Percentiles rank a stretch among this genome's conserved stretches.
Conservation (phyloP, 2,329 filamentous ascomycete genomes). For the Cladosporium cucumerinum region DNA sequence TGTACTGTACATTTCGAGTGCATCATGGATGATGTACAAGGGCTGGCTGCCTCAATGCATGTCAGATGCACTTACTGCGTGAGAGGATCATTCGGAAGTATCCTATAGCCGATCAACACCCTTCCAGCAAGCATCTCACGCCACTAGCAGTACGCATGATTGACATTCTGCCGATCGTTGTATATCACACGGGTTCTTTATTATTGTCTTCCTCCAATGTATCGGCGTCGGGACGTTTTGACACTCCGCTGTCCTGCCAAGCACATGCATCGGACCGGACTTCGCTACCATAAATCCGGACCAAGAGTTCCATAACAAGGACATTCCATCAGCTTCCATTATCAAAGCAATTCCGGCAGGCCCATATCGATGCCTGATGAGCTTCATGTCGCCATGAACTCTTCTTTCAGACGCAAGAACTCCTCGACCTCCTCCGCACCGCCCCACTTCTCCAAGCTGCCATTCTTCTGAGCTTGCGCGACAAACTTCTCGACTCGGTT, state of each 20-base stretch:
- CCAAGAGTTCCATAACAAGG: not conserved
- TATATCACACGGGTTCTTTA: not conserved
- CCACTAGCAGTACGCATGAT: not conserved
- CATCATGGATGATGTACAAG: not conserved
- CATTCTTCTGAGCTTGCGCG: slow-evolving; percentile 25
- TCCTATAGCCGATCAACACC: no score
- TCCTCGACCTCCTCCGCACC: slow-evolving; percentile 26
- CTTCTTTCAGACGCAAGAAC: slow-evolving; percentile 30
- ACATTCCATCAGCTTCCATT: not conserved
- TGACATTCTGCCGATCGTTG: not conserved
- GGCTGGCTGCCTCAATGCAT: not conserved
- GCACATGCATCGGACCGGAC: slow-evolving; percentile 3
- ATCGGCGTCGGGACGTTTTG: not conserved
- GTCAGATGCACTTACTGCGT: not conserved
- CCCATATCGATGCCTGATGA: not conserved
- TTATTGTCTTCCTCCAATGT: not conserved
- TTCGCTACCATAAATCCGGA: not conserved
- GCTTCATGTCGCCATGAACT: slow-evolving; percentile 19
- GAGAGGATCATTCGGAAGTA: not conserved
- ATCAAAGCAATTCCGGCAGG: not conserved
- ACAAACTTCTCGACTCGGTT: slow-evolving; percentile 31
- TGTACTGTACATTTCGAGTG: not conserved
- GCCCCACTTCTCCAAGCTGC: slow-evolving; percentile 29
- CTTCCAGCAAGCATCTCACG: not conserved
- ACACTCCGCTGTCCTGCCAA: not conserved